These are phyloP conservation scores for Flaveria floridana DNA, from an alignment of 140 eudicot species.

Conservation along the genomic window DNA sequence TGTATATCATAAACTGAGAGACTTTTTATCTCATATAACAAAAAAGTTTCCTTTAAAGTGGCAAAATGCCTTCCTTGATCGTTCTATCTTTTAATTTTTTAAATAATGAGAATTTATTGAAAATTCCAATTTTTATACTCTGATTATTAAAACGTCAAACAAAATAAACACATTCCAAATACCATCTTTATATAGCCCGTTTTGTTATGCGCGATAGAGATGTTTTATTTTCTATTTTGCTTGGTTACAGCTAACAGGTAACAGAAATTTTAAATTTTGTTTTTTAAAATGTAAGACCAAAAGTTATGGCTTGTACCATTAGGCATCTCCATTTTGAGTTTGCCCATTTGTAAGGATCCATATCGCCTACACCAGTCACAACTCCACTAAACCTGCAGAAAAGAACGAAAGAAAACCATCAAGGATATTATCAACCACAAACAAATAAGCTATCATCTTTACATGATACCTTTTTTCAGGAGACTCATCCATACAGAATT, in stretches of 20 bases:
- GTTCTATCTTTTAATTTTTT: not conserved
- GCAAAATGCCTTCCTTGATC: not conserved
- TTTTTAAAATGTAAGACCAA: slow-evolving; percentile 3
- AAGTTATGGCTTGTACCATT: slow-evolving; percentile 42
- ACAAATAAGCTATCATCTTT: slow-evolving; percentile 10
- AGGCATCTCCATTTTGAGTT: slow-evolving; percentile 90
- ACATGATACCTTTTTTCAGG: slow-evolving; percentile 69
- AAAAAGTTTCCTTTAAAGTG: not conserved
- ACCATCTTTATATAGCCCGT: not conserved
- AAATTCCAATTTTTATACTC: not conserved
- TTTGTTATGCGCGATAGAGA: not conserved
- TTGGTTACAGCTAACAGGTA: not conserved
- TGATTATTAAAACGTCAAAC: not conserved
- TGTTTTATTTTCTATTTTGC: not conserved
- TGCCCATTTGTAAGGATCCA: slow-evolving; percentile 77
- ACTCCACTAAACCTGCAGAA: slow-evolving; percentile 69
- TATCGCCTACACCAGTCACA: slow-evolving; percentile 65
- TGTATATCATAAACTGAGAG: not conserved
- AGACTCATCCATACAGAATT: slow-evolving; percentile 72
- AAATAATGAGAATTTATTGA: not conserved
- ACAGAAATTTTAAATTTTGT: not conserved
- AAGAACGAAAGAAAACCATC: not conserved
- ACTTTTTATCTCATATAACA: not conserved
- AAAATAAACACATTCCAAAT: not conserved
- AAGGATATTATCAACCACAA: not conserved